phyloP scores from a whole-genome alignment of 176 grass and related monocot species.

The Musa itinerans region DNA sequence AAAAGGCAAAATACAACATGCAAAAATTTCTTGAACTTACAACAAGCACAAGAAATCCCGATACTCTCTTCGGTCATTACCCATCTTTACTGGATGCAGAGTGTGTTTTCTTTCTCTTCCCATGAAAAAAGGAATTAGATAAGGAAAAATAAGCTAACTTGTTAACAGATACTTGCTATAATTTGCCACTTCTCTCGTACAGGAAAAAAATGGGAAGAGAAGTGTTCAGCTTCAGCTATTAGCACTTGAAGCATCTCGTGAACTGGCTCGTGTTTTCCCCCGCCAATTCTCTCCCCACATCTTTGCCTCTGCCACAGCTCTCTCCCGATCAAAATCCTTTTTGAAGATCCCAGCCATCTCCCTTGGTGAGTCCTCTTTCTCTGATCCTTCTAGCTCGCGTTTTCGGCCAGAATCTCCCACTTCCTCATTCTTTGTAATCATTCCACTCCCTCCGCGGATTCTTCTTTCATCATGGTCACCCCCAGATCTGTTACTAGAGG shows the following conservation, averaged over 20 bases:
- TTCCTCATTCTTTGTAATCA: conserved; percentile 6
- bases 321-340: conserved; percentile 57
- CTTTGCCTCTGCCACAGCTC: conserved; percentile 84
- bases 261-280: conserved; percentile 49
- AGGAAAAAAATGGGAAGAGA: conserved; percentile 9
- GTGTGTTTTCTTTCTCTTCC: conserved; percentile 15
- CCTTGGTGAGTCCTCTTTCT: conserved; percentile 36
- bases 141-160: conserved; percentile 11
- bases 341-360: conserved; percentile 25
- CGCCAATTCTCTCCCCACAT: conserved; percentile 90
- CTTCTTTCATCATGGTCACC: conserved; percentile 14
- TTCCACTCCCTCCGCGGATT: not conserved
- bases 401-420: conserved; percentile 6
- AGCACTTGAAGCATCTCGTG: conserved; percentile 21
- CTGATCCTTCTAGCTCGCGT: conserved; percentile 2
- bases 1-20: not conserved
- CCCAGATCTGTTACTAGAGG: conserved; percentile 16
- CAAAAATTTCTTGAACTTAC: conserved; percentile 7
- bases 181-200: not conserved
- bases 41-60: not conserved
- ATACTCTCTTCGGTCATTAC: not conserved
- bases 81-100: conserved; percentile 14
- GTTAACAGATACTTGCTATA: conserved; percentile 3
- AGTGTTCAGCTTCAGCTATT: conserved; percentile 13
- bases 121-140: conserved; percentile 20